Conservation (phyloP, 148 eudicot genomes). For the Rhododendron henanense region DNA sequence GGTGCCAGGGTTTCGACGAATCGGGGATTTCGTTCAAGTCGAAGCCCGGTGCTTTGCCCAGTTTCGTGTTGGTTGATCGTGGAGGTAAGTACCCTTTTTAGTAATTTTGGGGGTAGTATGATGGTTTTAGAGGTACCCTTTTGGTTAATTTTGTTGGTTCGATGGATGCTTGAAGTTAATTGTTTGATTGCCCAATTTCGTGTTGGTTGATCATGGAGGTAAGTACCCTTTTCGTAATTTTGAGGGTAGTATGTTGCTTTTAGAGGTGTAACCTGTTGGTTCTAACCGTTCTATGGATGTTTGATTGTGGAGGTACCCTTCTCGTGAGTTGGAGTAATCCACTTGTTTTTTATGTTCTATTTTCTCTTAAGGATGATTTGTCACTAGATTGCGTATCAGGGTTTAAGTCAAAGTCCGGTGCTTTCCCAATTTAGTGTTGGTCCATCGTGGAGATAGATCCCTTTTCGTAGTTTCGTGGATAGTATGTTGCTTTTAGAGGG, state of each 20-base stretch:
- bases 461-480: background rate
- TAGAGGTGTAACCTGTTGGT: background rate
- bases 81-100: conserved; percentile 50
- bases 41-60: conserved; percentile 80
- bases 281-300: background rate
- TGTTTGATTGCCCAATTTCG: conserved; percentile 49
- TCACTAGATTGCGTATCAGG: too few relatives aligned
- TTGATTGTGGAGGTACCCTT: conserved; percentile 51
- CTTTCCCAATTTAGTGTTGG: conserved; percentile 67
- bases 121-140: background rate
- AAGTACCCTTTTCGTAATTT: background rate
- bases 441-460: conserved; percentile 84
- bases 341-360: too few relatives aligned
- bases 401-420: conserved; percentile 68
- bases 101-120: background rate
- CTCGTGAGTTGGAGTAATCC: too few relatives aligned
- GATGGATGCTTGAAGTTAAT: background rate
- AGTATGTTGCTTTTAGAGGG: background rate
- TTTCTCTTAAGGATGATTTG: too few relatives aligned
- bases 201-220: conserved; percentile 94
- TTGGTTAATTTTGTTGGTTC: background rate
- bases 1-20: conserved; percentile 54
- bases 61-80: conserved; percentile 78
- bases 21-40: conserved; percentile 57
- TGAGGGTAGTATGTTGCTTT: background rate